A percentile compares a stretch with the other conserved stretches of the same genome.
These are phyloP conservation scores for Xylariales sp. DNA, from an alignment of 2,329 filamentous ascomycete genomes.

Conservation along the genomic window DNA sequence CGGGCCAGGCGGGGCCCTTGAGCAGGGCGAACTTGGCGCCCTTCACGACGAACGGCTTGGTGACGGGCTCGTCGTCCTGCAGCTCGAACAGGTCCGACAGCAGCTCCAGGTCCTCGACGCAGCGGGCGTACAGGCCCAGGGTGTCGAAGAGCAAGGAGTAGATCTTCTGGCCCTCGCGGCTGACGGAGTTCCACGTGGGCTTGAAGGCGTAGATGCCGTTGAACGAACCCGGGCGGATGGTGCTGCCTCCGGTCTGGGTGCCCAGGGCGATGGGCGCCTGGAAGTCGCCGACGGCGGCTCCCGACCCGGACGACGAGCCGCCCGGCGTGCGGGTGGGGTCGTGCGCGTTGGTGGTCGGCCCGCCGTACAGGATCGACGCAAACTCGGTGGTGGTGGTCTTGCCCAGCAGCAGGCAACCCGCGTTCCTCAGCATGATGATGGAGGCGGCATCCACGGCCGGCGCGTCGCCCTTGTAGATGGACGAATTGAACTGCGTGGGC, in stretches of 20 bases:
- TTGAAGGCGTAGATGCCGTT: constrained; percentile 63
- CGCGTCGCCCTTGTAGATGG: constrained; percentile 44
- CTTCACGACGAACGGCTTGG: constrained; percentile 28
- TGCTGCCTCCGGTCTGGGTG: constrained; percentile 63
- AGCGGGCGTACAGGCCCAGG: constrained; percentile 55
- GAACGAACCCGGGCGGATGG: constrained; percentile 60
- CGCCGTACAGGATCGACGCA: constrained; percentile 49
- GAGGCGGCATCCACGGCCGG: constrained; percentile 46
- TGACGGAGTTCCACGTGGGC: constrained; percentile 61
- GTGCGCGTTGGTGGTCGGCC: constrained; percentile 59
- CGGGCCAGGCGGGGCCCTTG: constrained; percentile 47
- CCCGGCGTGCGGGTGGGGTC: constrained; percentile 61
- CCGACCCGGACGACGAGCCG: constrained; percentile 64
- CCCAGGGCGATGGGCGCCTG: constrained; percentile 58
- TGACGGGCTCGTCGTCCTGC: constrained; percentile 38
- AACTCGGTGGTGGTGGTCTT: constrained; percentile 64
- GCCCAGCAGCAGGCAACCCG: constrained; percentile 54
- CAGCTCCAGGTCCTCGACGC: constrained; percentile 52
- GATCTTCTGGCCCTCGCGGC: constrained; percentile 56
- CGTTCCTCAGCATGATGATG: constrained; percentile 45
- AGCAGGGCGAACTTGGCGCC: constrained; percentile 50
- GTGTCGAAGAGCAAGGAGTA: constrained; percentile 59
- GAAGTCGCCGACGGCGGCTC: constrained; percentile 60
- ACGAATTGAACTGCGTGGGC: constrained; percentile 49
- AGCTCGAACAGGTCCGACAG: constrained; percentile 51